phyloP scores from a whole-genome alignment of 1,284 basidiomycete genomes.

The Omphalotus olearius region DNA sequence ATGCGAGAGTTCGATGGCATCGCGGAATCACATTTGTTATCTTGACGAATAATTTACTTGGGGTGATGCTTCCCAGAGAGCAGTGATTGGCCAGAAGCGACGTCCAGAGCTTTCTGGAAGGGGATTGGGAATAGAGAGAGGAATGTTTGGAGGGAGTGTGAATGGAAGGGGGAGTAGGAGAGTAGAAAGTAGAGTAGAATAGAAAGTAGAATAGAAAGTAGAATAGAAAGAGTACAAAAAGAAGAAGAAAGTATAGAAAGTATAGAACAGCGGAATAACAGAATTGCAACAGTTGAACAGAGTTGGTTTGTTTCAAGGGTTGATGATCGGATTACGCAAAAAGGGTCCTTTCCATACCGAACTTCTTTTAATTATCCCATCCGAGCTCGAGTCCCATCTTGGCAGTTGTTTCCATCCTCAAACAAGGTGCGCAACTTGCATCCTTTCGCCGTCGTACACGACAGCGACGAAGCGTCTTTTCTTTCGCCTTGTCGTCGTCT shows the following conservation, averaged over 20 bases:
- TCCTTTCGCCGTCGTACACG: constrained; percentile 11
- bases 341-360: constrained; percentile 11
- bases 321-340: constrained; percentile 15
- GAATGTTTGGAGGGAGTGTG: too few species aligned
- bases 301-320: constrained; percentile 5
- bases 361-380: constrained; percentile 19
- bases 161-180: too few species aligned
- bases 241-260: too few species aligned
- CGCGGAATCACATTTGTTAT: constrained; percentile 6
- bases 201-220: too few species aligned
- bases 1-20: constrained; percentile 9
- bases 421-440: constrained; percentile 8
- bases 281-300: neutral
- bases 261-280: too few species aligned
- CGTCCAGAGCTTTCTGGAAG: too few species aligned
- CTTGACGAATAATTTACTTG: neutral
- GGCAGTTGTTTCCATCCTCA: constrained; percentile 16
- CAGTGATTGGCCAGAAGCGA: too few species aligned
- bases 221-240: too few species aligned
- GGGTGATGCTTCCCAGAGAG: too few species aligned
- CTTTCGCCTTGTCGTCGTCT: constrained; percentile 8
- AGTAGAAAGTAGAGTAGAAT: too few species aligned
- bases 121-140: too few species aligned
- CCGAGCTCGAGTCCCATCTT: constrained; percentile 18
- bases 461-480: constrained; percentile 6